phyloP scores from a whole-genome alignment of 495 filamentous ascomycete species.

The Penicillium longicatenatum region DNA sequence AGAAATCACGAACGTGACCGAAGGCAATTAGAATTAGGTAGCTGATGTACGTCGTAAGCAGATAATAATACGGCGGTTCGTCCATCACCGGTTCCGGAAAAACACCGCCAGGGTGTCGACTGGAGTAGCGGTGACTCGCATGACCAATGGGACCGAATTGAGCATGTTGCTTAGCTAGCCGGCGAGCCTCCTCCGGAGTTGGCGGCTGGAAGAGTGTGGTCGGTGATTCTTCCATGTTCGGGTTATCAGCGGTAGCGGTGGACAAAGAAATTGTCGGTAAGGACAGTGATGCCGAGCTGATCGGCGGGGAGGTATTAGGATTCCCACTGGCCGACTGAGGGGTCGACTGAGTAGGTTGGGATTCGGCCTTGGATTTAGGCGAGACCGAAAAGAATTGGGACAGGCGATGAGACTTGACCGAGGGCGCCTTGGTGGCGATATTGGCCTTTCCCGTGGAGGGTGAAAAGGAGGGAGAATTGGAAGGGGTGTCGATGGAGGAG shows the following conservation, averaged over 20 bases:
- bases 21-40: constrained; percentile 95
- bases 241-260: constrained; percentile 79
- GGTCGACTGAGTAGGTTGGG: constrained; percentile 53
- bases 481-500: constrained; percentile 48
- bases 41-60: constrained; percentile 95
- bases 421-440: constrained; percentile 50
- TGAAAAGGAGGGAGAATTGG: constrained; percentile 45
- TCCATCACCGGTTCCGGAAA: constrained; percentile 87
- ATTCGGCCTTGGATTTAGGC: constrained; percentile 55
- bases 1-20: constrained; percentile 95
- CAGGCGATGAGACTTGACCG: constrained; percentile 66
- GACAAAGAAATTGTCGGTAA: constrained; percentile 92
- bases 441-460: constrained; percentile 53
- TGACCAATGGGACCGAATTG: constrained; percentile 89
- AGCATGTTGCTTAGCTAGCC: constrained; percentile 75
- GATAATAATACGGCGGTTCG: constrained; percentile 94
- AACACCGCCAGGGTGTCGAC: constrained; percentile 73
- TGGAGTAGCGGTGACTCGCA: constrained; percentile 80
- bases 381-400: constrained; percentile 60
- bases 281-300: constrained; percentile 71
- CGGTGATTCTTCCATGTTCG: constrained; percentile 68
- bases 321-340: constrained; percentile 63
- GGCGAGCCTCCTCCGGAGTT: constrained; percentile 78
- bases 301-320: constrained; percentile 58
- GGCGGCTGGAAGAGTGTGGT: constrained; percentile 90